Percentiles rank a stretch among this genome's conserved stretches.
phyloP scores from a whole-genome alignment of 2,329 filamentous ascomycete species.

The Ophiostoma sp. region DNA sequence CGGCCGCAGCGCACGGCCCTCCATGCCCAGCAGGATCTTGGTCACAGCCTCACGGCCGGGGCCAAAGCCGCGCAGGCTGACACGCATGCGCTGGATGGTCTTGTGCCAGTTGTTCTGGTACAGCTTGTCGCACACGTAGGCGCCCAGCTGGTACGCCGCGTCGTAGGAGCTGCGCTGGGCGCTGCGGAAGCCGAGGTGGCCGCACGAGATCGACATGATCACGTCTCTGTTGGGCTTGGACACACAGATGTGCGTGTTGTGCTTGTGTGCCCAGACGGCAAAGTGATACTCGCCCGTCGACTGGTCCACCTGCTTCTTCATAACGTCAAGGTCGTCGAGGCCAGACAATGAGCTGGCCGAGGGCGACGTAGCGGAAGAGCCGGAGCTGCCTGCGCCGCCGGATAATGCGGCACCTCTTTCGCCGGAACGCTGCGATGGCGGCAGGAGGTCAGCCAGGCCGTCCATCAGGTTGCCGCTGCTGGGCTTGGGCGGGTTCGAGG shows the following conservation, averaged over 20 bases:
- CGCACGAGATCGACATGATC: constrained; percentile 72
- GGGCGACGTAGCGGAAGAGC: background rate
- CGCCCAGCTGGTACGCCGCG: constrained; percentile 81
- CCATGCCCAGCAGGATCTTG: constrained; percentile 81
- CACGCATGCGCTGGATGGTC: constrained; percentile 70
- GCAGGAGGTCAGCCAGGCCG: constrained; percentile 26
- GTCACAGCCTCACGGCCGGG: constrained; percentile 79
- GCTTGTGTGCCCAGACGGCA: constrained; percentile 79
- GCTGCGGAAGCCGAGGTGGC: constrained; percentile 90
- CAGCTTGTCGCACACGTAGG: constrained; percentile 77
- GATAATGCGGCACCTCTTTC: background rate
- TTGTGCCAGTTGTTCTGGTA: constrained; percentile 73
- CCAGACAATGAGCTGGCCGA: background rate
- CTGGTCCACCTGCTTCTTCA: constrained; percentile 33
- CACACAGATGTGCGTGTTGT: constrained; percentile 93
- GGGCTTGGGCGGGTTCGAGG: background rate
- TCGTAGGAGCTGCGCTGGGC: constrained; percentile 76
- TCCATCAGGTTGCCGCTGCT: constrained; percentile 25
- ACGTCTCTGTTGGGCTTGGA: constrained; percentile 74
- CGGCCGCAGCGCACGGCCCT: constrained; percentile 68
- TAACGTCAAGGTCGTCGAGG: constrained; percentile 23
- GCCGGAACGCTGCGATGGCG: background rate
- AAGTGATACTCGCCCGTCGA: constrained; percentile 63
- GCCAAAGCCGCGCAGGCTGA: constrained; percentile 81
- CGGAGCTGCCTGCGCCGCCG: background rate